phyloP scores from a whole-genome alignment of 2,329 filamentous ascomycete species.

The Botrytis hyacinthi region DNA sequence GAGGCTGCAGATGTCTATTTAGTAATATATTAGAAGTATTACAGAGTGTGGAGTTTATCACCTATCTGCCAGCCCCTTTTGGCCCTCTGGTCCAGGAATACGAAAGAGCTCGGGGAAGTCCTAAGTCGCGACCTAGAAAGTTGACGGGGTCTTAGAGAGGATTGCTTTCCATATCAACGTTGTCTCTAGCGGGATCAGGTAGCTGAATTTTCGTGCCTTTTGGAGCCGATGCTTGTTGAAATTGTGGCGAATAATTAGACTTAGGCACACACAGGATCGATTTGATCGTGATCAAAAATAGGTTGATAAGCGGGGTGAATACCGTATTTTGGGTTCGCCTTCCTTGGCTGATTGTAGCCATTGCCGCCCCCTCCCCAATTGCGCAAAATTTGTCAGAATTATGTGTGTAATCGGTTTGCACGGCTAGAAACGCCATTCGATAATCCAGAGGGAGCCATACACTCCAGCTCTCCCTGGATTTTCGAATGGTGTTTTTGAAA shows the following conservation, averaged over 20 bases:
- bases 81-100: not conserved
- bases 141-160: not conserved
- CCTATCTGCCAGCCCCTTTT: too few species aligned
- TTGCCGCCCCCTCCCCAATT: not conserved
- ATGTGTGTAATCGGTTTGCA: not conserved
- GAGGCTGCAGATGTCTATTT: not conserved
- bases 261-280: slow-evolving; percentile 30
- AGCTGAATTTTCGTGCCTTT: not conserved
- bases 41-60: not conserved
- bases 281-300: slow-evolving; percentile 25
- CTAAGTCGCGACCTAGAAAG: not conserved
- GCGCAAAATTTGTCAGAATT: not conserved
- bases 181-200: not conserved
- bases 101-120: not conserved
- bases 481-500: not conserved
- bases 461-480: not conserved
- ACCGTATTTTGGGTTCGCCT: slow-evolving; percentile 31
- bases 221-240: slow-evolving; percentile 33
- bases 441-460: not conserved
- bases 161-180: not conserved
- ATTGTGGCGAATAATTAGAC: slow-evolving; percentile 38
- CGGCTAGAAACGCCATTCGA: not conserved
- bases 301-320: slow-evolving; percentile 31
- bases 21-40: not conserved
- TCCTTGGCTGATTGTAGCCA: slow-evolving; percentile 34